Evolutionary conservation across 1,139 yeast genomes (phyloP).

Genomic region (Pneumocystis murina): DNA sequence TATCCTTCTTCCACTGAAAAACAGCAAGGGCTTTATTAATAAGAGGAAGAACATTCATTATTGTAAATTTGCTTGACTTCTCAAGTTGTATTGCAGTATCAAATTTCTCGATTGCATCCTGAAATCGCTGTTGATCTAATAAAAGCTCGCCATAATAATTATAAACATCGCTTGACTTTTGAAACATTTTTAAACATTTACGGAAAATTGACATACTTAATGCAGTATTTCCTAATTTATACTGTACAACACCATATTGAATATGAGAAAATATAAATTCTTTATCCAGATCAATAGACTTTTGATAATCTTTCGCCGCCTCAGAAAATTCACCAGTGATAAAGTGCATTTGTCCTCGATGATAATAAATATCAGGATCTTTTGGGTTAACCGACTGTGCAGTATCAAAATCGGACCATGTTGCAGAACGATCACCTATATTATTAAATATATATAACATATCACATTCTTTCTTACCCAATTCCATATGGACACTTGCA

Average conservation of each 20-base stretch:
- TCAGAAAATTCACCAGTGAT: conserved; percentile 57
- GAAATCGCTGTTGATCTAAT: conserved; percentile 62
- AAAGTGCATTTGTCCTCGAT: conserved; percentile 84
- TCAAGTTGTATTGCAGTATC: conserved; percentile 79
- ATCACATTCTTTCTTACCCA: conserved; percentile 19
- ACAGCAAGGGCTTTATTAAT: conserved; percentile 67
- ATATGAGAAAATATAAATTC: conserved; percentile 72
- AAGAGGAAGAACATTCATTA: conserved; percentile 79
- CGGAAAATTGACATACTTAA: conserved; percentile 56
- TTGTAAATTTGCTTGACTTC: conserved; percentile 32
- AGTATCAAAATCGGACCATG: conserved; percentile 53
- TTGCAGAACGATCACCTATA: conserved; percentile 35
- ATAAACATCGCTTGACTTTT: conserved; percentile 81
- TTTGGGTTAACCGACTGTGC: conserved; percentile 60
- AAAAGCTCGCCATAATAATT: conserved; percentile 91
- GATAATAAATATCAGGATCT: conserved; percentile 77
- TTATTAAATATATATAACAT: neutral
- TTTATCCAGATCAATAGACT: conserved; percentile 60
- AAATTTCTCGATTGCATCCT: conserved; percentile 66
- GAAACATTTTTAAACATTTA: conserved; percentile 61
- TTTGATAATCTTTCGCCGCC: conserved; percentile 63
- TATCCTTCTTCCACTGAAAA: conserved; percentile 23
- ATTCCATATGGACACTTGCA: conserved; percentile 73
- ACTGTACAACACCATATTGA: conserved; percentile 83
- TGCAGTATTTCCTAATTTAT: conserved; percentile 55